A percentile compares a stretch with the other conserved stretches of the same genome.
Conservation (phyloP, 2,329 filamentous ascomycete species). For the Paecilomyces formosus region DNA sequence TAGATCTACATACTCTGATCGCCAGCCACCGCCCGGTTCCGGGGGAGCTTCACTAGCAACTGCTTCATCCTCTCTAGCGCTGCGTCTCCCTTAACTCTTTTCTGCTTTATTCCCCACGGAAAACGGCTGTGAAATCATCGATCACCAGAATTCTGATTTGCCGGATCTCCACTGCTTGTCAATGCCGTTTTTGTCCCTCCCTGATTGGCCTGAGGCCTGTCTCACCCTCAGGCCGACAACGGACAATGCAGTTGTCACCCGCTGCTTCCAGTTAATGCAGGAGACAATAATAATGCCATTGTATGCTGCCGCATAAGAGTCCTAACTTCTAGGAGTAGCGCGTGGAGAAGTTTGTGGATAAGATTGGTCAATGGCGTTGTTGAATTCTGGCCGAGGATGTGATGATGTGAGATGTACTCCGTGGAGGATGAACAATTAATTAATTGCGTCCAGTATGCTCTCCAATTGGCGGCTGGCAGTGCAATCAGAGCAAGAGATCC, state of each 20-base stretch:
- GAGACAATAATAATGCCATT: not conserved
- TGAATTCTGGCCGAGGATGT: no score
- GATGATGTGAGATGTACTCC: no score
- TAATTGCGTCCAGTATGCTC: no score
- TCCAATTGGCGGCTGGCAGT: no score
- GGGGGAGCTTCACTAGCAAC: not conserved
- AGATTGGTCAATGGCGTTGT: no score
- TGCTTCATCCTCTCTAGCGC: not conserved
- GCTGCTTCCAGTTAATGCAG: no score
- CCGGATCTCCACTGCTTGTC: not conserved
- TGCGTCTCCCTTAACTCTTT: not conserved
- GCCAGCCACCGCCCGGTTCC: not conserved
- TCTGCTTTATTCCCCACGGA: not conserved
- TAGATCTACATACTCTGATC: not conserved
- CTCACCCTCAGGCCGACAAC: not conserved
- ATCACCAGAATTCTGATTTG: not conserved
- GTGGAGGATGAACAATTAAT: no score
- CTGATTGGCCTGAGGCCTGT: not conserved
- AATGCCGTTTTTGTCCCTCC: not conserved
- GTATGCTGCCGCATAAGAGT: not conserved
- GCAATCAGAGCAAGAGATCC: no score
- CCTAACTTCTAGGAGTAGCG: no score
- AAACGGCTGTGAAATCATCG: not conserved
- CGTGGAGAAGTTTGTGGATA: no score
- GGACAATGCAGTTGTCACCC: not conserved